Evolutionary conservation across 1,284 basidiomycete species (phyloP).

Genomic region (Papiliotrema fonsecae): DNA sequence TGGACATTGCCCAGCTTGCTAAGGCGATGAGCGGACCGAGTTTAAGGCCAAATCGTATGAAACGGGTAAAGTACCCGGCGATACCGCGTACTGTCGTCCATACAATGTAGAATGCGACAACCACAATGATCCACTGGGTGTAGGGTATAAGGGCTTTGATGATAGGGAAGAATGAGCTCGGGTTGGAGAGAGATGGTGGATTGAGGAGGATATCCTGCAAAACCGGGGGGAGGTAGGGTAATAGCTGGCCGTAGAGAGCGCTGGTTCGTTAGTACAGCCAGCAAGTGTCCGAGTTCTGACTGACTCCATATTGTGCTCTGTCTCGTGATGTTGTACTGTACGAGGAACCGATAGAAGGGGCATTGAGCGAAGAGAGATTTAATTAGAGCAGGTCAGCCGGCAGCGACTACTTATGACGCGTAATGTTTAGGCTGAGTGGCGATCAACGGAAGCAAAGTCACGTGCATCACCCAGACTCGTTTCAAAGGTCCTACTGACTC

Average conservation of each 20-base stretch:
- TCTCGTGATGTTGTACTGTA: no score
- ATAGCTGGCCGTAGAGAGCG: constrained; percentile 16
- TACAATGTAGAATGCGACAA: constrained; percentile 38
- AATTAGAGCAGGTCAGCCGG: no score
- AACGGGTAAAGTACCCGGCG: constrained; percentile 33
- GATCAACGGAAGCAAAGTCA: no score
- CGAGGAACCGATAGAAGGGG: no score
- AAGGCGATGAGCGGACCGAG: constrained; percentile 39
- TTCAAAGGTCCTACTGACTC: no score
- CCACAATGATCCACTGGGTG: constrained; percentile 29
- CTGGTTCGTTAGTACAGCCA: constrained; percentile 9
- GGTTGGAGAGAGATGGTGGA: constrained; percentile 32
- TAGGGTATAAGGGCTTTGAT: constrained; percentile 32
- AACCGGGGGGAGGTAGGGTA: constrained; percentile 30
- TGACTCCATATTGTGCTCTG: no score
- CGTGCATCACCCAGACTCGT: no score
- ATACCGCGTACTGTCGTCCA: constrained; percentile 31
- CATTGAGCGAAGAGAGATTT: no score
- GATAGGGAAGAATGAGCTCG: constrained; percentile 32
- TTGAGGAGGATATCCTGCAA: constrained; percentile 25
- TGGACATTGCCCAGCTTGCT: constrained; percentile 40
- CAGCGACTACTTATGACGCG: no score
- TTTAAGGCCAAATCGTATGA: constrained; percentile 36
- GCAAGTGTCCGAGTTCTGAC: no score
- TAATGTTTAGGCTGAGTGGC: no score